Evolutionary conservation across 768 basidiomycete genomes (phyloP).

Genomic region (Chalciporus pseudorubinellus): DNA sequence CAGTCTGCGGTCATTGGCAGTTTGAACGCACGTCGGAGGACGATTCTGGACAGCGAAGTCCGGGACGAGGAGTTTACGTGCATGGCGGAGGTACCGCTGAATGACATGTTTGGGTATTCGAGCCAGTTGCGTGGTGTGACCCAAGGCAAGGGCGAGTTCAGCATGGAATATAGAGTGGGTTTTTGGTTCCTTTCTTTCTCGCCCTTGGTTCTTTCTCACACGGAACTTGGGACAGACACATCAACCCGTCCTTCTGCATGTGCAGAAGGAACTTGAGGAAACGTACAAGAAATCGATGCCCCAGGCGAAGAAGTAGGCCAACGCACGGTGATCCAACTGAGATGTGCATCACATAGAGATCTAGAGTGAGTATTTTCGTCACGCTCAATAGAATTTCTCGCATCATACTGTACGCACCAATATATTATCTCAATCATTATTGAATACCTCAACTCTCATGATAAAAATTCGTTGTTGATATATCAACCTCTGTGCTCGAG

Average conservation of each 20-base stretch:
- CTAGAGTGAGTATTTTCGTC: background rate
- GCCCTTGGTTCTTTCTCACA: too few species aligned
- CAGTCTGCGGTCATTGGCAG: conserved; percentile 95
- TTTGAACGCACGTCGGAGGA: conserved; percentile 87
- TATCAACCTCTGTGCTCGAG: too few species aligned
- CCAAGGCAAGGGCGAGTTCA: conserved; percentile 93
- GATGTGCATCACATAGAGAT: too few species aligned
- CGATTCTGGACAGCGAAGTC: conserved; percentile 93
- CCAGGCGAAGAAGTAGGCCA: conserved; percentile 70
- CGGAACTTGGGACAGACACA: conserved; percentile 53
- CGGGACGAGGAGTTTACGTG: conserved; percentile 96
- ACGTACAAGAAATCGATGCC: conserved; percentile 78
- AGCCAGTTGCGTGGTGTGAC: conserved; percentile 90
- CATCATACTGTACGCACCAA: conserved; percentile 5
- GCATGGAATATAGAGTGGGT: conserved; percentile 74
- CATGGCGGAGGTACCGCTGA: conserved; percentile 87
- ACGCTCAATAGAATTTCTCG: conserved; percentile 13
- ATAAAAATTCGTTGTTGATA: background rate
- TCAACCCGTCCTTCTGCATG: conserved; percentile 78
- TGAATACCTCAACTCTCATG: conserved; percentile 5
- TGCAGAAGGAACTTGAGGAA: conserved; percentile 88
- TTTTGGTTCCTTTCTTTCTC: background rate
- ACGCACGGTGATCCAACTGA: too few species aligned
- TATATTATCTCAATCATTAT: conserved; percentile 6
- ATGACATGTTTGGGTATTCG: conserved; percentile 99